Base-by-base conservation (phyloP, 805 yeast genomes). In the Wickerhamiella parazyma region DNA sequence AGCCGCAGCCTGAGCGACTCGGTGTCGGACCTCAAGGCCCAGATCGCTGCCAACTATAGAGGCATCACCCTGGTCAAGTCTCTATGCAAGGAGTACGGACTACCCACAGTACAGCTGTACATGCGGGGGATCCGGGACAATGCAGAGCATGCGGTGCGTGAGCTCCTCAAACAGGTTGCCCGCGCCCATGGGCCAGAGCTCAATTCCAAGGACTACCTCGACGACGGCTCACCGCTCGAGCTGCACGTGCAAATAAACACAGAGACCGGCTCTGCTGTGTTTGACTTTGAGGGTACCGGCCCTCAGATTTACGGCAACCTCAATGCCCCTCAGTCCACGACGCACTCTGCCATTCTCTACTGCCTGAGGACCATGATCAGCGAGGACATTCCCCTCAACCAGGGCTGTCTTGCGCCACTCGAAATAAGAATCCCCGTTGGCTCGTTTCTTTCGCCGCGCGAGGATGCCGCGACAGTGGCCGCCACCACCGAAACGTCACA, bases 401-500 rank as follows among this genome's bases (percentile, higher is more conserved):
- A 86, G 58, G 97, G 98, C 7, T 89, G 95, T 59, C 67, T 89
- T 51, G 66, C 72, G 41, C 95, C 96, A 0, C 74, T 89, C 41
- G 65, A 75, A 6, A 75, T 89, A 21, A 63, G 62, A 2, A 73
- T 79, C 38, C 87, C 87, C 3, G 65, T 68, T 36, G 72, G 72
- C 8, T 73, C 80, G 3, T 62, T 81, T 12, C 64, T 91, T 11
- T 71, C 80, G 20, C 96, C 97, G 1, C 73, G 78, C 16, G 71
- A 71, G 31, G 89, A 82, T 12, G 89, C 93, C 38, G 98, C 96
- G 1, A 94, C 85, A 29, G 96, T 89, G 16, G 91, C 87, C 36
- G 95, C 95, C 7, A 89, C 89, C 59, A 97, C 89, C 6, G 80
- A 87, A 63, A 89, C 97, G 1, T 80, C 95, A 1, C 97, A 91